A percentile compares a stretch with the other conserved stretches of the same genome.
These are phyloP conservation scores for Codiaeum variegatum DNA, from an alignment of 441 rosid species.

Conservation along the genomic window DNA sequence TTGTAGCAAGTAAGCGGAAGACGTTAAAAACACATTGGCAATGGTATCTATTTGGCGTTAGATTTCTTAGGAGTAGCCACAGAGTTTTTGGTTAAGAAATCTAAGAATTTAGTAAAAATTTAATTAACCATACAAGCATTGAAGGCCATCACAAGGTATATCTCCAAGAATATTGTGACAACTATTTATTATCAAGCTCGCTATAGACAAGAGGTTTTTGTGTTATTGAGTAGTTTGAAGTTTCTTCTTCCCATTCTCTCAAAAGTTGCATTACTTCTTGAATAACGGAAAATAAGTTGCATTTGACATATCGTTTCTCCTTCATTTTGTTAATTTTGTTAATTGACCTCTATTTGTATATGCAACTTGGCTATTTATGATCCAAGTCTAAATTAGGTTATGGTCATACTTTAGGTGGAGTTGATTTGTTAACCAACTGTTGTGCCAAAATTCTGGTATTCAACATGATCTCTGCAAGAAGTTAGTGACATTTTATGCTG, in stretches of 20 bases:
- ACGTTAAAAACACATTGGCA: background rate
- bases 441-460: background rate
- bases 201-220: background rate
- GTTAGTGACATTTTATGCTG: background rate
- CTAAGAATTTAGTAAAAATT: background rate
- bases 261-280: background rate
- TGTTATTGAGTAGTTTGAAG: background rate
- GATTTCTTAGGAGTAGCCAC: background rate
- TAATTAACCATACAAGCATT: background rate
- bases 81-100: background rate
- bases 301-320: background rate
- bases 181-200: background rate
- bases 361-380: background rate
- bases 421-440: background rate
- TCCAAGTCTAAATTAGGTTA: background rate
- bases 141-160: background rate
- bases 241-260: background rate
- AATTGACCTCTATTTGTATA: background rate
- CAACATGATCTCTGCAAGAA: slow-evolving; percentile 2
- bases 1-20: background rate
- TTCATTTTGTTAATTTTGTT: background rate
- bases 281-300: background rate
- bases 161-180: background rate
- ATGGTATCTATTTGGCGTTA: background rate
- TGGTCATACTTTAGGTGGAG: background rate